Percentiles rank a stretch among this genome's conserved stretches.
Evolutionary conservation across 1,139 yeast genomes (phyloP).

Genomic region (Blastobotrys illinoisensis): DNA sequence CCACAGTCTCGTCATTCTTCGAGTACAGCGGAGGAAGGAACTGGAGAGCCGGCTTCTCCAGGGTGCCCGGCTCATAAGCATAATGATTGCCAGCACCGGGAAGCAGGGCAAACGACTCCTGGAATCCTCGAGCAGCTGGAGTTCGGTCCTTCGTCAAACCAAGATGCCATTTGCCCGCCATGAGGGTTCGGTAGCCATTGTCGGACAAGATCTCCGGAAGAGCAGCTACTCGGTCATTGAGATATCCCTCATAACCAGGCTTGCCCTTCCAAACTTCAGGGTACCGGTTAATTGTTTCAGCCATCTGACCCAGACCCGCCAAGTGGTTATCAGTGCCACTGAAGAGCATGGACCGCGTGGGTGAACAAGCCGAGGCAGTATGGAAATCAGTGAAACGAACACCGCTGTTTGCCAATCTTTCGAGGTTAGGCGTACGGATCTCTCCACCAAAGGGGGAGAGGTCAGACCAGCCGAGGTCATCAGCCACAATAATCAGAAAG

Average conservation of each 20-base stretch:
- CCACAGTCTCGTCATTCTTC: conserved; percentile 35
- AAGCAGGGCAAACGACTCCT: conserved; percentile 44
- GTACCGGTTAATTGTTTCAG: conserved; percentile 41
- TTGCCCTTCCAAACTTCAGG: conserved; percentile 28
- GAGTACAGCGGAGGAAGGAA: conserved; percentile 29
- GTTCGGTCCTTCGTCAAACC: conserved; percentile 47
- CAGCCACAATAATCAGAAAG: conserved; percentile 54
- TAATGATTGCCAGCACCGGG: conserved; percentile 59
- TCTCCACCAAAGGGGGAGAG: conserved; percentile 55
- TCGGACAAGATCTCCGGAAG: conserved; percentile 49
- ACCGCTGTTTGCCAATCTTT: conserved; percentile 41
- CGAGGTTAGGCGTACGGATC: conserved; percentile 50
- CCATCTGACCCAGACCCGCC: conserved; percentile 59
- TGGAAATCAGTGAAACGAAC: conserved; percentile 52
- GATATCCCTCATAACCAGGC: conserved; percentile 54
- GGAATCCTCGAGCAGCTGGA: conserved; percentile 50
- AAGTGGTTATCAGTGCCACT: conserved; percentile 59
- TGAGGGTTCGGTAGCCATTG: conserved; percentile 44
- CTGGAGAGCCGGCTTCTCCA: conserved; percentile 8
- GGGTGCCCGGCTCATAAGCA: conserved; percentile 39
- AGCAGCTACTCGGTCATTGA: conserved; percentile 49
- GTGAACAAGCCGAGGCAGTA: conserved; percentile 62
- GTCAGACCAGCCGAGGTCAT: conserved; percentile 58
- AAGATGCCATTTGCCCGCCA: conserved; percentile 57
- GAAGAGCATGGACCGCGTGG: conserved; percentile 56